phyloP scores from a whole-genome alignment of 1,284 basidiomycete genomes.

The Sporisorium iseilematis-ciliati region DNA sequence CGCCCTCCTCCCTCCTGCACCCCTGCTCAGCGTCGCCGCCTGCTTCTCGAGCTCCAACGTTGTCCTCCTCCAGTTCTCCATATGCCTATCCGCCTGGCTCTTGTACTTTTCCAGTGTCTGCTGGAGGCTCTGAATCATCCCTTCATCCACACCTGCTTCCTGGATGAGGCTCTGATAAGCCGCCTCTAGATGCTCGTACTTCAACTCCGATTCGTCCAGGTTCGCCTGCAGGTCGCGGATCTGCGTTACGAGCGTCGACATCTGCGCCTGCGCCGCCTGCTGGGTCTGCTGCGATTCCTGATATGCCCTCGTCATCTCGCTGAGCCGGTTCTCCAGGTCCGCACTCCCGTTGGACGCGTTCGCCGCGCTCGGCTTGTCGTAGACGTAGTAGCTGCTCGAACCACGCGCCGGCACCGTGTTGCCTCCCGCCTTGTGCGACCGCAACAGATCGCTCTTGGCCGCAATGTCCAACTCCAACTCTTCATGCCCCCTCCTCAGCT shows the following conservation, averaged over 20 bases:
- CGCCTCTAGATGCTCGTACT: slow-evolving; percentile 50
- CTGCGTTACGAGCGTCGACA: slow-evolving; percentile 83
- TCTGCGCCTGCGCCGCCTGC: slow-evolving; percentile 83
- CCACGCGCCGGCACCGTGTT: slow-evolving; percentile 13
- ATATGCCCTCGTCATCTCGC: slow-evolving; percentile 76
- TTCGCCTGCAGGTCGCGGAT: slow-evolving; percentile 83
- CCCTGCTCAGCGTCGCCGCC: slow-evolving; percentile 21
- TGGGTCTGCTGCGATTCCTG: slow-evolving; percentile 80
- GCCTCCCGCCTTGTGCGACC: slow-evolving; percentile 41
- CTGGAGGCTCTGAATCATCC: slow-evolving; percentile 46
- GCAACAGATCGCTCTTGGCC: slow-evolving; percentile 61
- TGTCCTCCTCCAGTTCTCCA: slow-evolving; percentile 52
- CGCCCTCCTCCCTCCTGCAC: slow-evolving; percentile 15
- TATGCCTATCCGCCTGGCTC: slow-evolving; percentile 55
- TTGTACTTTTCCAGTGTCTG: slow-evolving; percentile 51
- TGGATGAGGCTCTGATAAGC: slow-evolving; percentile 46
- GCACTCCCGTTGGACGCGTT: neutral
- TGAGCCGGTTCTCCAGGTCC: slow-evolving; percentile 78
- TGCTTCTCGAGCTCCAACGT: slow-evolving; percentile 51
- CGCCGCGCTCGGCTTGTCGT: slow-evolving; percentile 29
- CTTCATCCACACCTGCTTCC: slow-evolving; percentile 55
- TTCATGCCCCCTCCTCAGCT: slow-evolving; percentile 74
- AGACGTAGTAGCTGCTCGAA: slow-evolving; percentile 52
- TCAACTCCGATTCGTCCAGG: slow-evolving; percentile 81
- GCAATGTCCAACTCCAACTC: slow-evolving; percentile 65